Conservation (phyloP, 106 monocot species). For the Dactylorhiza incarnata region DNA sequence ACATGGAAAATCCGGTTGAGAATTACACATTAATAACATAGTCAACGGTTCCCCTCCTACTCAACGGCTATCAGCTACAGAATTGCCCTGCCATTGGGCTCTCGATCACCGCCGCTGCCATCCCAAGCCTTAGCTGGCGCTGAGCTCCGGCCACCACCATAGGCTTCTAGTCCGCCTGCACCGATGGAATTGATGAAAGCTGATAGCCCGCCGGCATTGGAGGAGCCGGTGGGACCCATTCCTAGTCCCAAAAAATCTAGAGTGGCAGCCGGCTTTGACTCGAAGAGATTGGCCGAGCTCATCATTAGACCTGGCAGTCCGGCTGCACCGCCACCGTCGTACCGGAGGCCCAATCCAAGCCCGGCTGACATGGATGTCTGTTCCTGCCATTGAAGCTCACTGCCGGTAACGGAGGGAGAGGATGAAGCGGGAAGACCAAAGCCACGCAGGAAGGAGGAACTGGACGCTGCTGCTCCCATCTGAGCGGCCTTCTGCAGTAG, state of each 20-base stretch:
- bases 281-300: constrained; percentile 7
- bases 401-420: neutral
- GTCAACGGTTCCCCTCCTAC: no score
- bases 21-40: no score
- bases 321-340: neutral
- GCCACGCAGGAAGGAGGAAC: constrained; percentile 11
- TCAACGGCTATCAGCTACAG: neutral
- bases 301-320: constrained; percentile 12
- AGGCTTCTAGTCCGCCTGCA: constrained; percentile 30
- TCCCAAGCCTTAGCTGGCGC: constrained; percentile 28
- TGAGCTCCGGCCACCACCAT: neutral
- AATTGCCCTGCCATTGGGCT: constrained; percentile 8
- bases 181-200: constrained; percentile 57
- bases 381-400: neutral
- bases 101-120: constrained; percentile 12
- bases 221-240: constrained; percentile 28
- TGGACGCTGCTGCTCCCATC: constrained; percentile 12
- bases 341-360: constrained; percentile 14
- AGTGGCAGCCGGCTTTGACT: constrained; percentile 62
- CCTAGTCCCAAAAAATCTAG: constrained; percentile 79
- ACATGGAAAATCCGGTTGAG: no score
- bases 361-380: neutral
- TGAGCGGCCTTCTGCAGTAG: constrained; percentile 24
- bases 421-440: constrained; percentile 10
- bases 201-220: constrained; percentile 39